These are phyloP conservation scores for Phytopythium oedochilum DNA, from an alignment of 352 stramenopile species.

Conservation along the genomic window DNA sequence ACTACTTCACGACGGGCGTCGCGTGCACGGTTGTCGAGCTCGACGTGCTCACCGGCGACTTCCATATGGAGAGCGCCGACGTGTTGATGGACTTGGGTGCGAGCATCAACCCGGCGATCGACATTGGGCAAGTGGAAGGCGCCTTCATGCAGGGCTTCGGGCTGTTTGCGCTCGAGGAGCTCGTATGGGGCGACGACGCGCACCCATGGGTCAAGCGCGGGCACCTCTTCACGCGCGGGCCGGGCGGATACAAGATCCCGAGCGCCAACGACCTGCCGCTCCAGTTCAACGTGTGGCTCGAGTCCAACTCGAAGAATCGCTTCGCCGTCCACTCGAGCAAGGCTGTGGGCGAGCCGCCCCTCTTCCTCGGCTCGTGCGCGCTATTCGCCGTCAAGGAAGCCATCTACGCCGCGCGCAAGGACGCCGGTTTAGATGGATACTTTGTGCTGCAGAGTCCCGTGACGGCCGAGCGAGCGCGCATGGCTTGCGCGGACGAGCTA, in stretches of 20 bases:
- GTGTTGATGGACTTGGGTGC: conserved; percentile 91
- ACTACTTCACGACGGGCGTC: conserved; percentile 96
- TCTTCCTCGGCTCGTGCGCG: conserved; percentile 92
- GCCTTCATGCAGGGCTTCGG: conserved; percentile 97
- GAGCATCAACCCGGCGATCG: conserved; percentile 96
- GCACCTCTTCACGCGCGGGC: conserved; percentile 92
- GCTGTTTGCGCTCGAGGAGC: conserved; percentile 92
- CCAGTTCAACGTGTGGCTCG: conserved; percentile 93
- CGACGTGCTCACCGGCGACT: conserved; percentile 94
- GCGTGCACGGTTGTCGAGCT: conserved; percentile 93
- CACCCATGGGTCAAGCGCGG: conserved; percentile 92
- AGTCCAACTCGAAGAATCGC: conserved; percentile 91
- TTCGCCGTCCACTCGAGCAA: conserved; percentile 96
- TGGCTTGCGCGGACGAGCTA: conserved; percentile 71
- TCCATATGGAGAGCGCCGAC: conserved; percentile 76
- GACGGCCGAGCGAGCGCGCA: conserved; percentile 78
- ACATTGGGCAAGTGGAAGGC: conserved; percentile 98
- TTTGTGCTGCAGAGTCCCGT: conserved; percentile 78
- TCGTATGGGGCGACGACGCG: conserved; percentile 92
- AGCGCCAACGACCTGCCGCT: conserved; percentile 95
- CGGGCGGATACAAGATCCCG: conserved; percentile 97
- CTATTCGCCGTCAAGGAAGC: conserved; percentile 97
- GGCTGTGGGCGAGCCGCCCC: conserved; percentile 94
- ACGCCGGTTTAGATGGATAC: conserved; percentile 52
- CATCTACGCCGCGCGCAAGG: conserved; percentile 76